phyloP scores from a whole-genome alignment of 371 early-diverging fungal species.

The Actinomucor elegans region DNA sequence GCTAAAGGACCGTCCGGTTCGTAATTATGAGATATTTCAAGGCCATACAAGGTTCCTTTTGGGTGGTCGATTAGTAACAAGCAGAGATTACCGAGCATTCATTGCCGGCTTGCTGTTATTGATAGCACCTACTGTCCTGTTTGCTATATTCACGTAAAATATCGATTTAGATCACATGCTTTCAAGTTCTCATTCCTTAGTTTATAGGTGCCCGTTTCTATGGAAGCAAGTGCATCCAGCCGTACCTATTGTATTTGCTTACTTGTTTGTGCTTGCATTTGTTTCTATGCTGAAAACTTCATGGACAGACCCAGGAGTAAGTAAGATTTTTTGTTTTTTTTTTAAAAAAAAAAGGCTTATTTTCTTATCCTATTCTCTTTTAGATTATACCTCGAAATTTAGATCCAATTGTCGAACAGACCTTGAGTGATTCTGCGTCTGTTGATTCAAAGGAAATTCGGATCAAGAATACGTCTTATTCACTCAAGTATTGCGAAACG shows the following conservation, averaged over 20 bases:
- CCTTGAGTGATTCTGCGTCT: slow-evolving; percentile 28
- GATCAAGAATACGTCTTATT: slow-evolving; percentile 63
- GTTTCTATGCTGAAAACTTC: slow-evolving; percentile 81
- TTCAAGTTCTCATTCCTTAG: background rate
- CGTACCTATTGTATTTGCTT: slow-evolving; percentile 71
- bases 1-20: background rate
- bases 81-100: slow-evolving; percentile 66
- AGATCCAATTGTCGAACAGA: slow-evolving; percentile 44
- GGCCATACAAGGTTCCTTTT: slow-evolving; percentile 57
- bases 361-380: no score
- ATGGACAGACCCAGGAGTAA: slow-evolving; percentile 90
- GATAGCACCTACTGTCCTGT: slow-evolving; percentile 60
- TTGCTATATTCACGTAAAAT: slow-evolving; percentile 64
- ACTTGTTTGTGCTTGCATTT: slow-evolving; percentile 66
- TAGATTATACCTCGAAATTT: slow-evolving; percentile 76
- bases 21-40: slow-evolving; percentile 36
- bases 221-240: slow-evolving; percentile 63
- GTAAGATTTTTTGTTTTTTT: background rate
- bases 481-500: slow-evolving; percentile 86
- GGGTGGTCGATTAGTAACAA: slow-evolving; percentile 69
- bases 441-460: slow-evolving; percentile 50
- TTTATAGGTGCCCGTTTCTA: slow-evolving; percentile 63
- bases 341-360: no score
- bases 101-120: slow-evolving; percentile 61
- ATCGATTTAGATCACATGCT: background rate